A percentile compares a stretch with the other conserved stretches of the same genome.
These are phyloP conservation scores for Fennellomyces sp. DNA, from an alignment of 371 early-diverging fungal species.

Conservation along the genomic window DNA sequence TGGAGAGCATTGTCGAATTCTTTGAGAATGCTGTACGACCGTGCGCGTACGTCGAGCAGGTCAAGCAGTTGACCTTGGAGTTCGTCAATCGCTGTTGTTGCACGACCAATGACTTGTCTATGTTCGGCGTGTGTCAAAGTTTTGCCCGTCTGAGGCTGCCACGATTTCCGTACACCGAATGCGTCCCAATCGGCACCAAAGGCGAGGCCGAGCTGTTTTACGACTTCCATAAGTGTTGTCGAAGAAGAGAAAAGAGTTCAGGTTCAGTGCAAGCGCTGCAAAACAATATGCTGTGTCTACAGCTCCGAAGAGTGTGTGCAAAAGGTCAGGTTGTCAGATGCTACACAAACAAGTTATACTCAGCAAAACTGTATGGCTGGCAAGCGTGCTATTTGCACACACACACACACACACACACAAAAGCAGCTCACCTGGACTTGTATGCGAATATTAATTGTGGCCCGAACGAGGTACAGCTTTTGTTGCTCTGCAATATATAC, in stretches of 20 bases:
- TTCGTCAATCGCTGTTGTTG: neutral
- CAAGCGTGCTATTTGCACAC: too few species aligned
- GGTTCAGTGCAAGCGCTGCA: neutral
- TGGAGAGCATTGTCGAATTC: neutral
- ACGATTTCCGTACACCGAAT: neutral
- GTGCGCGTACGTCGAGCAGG: slow-evolving; percentile 4
- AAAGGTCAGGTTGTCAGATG: neutral
- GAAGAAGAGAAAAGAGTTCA: neutral
- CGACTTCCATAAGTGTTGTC: neutral
- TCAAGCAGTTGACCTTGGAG: neutral
- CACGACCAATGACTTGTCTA: neutral
- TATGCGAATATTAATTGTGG: too few species aligned
- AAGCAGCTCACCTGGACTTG: too few species aligned
- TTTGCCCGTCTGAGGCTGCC: neutral
- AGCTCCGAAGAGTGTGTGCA: neutral
- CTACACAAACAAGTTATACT: slow-evolving; percentile 3
- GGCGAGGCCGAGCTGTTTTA: neutral
- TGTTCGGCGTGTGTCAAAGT: neutral
- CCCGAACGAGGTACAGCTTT: too few species aligned
- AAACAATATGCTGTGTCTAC: neutral
- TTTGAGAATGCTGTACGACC: neutral
- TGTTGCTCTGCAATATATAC: too few species aligned
- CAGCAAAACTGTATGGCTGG: too few species aligned
- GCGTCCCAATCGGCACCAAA: slow-evolving; percentile 1
- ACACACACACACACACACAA: too few species aligned